These are phyloP conservation scores for Catharanthus roseus DNA, from an alignment of 257 asterid species.

Conservation along the genomic window DNA sequence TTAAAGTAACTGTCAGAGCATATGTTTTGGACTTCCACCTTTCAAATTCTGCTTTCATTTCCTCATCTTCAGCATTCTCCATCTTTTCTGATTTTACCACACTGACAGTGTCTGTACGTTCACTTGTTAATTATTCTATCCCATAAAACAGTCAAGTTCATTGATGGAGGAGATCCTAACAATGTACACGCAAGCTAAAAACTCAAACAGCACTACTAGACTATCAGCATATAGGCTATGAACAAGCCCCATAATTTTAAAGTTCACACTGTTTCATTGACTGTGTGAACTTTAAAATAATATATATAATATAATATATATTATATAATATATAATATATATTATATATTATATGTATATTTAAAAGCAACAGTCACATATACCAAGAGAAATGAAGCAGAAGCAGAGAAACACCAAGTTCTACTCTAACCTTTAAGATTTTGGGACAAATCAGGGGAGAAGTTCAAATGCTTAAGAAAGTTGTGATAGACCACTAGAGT, in stretches of 20 bases:
- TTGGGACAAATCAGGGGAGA: too few relatives aligned
- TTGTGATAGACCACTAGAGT: too few relatives aligned
- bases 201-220: not conserved
- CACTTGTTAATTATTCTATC: not conserved
- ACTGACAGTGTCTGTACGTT: conserved; percentile 26
- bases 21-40: conserved; percentile 78
- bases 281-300: too few relatives aligned
- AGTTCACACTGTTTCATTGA: not conserved
- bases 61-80: conserved; percentile 46
- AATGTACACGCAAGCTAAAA: not conserved
- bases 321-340: not conserved
- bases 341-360: too few relatives aligned
- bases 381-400: too few relatives aligned
- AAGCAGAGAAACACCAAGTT: too few relatives aligned
- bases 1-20: conserved; percentile 71
- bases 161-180: not conserved
- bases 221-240: not conserved
- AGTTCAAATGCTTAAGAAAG: too few relatives aligned
- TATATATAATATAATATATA: too few relatives aligned
- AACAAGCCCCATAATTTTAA: not conserved
- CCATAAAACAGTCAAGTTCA: not conserved
- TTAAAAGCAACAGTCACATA: too few relatives aligned
- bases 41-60: conserved; percentile 61
- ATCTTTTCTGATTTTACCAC: conserved; percentile 25
- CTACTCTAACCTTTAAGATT: too few relatives aligned